phyloP scores from a whole-genome alignment of 192 early-diverging fungal species.

The Dissophora ornata region DNA sequence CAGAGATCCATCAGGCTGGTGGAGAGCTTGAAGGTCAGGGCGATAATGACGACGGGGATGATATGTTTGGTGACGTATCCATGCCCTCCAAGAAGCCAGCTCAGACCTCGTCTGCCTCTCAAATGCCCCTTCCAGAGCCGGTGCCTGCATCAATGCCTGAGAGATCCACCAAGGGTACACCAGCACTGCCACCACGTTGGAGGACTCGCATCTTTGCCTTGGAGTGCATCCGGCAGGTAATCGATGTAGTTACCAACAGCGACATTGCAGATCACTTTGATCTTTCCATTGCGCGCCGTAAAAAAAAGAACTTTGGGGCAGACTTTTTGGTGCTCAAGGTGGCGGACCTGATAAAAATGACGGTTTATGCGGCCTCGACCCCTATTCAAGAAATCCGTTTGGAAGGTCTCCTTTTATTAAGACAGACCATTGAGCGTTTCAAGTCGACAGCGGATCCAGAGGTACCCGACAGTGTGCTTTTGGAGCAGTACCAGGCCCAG shows the following conservation, averaged over 20 bases:
- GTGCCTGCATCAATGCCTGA: constrained; percentile 42
- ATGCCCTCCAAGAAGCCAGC: constrained; percentile 19
- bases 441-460: constrained; percentile 86
- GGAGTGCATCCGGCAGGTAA: constrained; percentile 74
- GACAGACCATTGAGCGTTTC: constrained; percentile 76
- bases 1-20: constrained; percentile 46
- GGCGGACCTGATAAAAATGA: constrained; percentile 89
- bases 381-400: constrained; percentile 78
- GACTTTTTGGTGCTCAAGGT: constrained; percentile 84
- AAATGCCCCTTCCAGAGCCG: constrained; percentile 34
- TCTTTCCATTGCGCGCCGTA: constrained; percentile 67
- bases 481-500: constrained; percentile 96
- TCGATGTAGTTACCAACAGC: constrained; percentile 68
- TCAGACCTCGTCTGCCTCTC: background rate
- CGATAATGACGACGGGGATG: constrained; percentile 38
- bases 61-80: constrained; percentile 38
- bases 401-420: constrained; percentile 83
- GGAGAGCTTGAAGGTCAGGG: constrained; percentile 60
- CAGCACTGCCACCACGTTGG: constrained; percentile 71
- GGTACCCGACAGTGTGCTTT: constrained; percentile 79
- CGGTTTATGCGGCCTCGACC: constrained; percentile 88
- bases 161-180: constrained; percentile 40
- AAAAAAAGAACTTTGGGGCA: constrained; percentile 62
- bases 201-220: constrained; percentile 85
- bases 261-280: constrained; percentile 77